Conservation (phyloP, 768 basidiomycete species). For the Suillus placidus region DNA sequence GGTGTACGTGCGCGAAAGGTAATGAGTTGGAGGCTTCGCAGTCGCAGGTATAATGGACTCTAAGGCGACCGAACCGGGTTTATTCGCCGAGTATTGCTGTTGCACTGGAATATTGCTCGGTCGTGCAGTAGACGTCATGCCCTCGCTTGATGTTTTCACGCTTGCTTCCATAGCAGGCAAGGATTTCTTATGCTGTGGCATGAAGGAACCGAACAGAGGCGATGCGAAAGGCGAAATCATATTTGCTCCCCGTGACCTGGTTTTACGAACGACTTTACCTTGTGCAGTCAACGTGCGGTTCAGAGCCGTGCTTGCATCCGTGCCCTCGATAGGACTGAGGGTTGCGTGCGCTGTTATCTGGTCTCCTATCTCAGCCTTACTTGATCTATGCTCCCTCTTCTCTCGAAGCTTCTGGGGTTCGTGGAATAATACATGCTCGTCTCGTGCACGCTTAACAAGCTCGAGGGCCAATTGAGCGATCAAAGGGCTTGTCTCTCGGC, state of each 20-base stretch:
- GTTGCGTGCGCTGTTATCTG: slow-evolving; percentile 44
- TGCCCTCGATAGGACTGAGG: slow-evolving; percentile 43
- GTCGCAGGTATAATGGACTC: slow-evolving; percentile 83
- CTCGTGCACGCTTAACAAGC: slow-evolving; percentile 69
- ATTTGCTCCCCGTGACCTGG: slow-evolving; percentile 39
- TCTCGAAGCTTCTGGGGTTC: slow-evolving; percentile 46
- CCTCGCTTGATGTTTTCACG: slow-evolving; percentile 18
- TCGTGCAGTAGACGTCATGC: slow-evolving; percentile 8
- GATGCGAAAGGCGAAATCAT: slow-evolving; percentile 49
- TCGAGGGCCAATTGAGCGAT: slow-evolving; percentile 66
- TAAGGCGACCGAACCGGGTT: slow-evolving; percentile 58
- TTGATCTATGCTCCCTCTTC: slow-evolving; percentile 40
- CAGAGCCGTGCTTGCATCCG: slow-evolving; percentile 48
- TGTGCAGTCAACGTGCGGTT: slow-evolving; percentile 48
- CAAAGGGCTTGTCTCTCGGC: slow-evolving; percentile 61
- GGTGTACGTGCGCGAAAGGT: slow-evolving; percentile 74
- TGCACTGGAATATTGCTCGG: slow-evolving; percentile 12
- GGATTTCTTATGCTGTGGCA: slow-evolving; percentile 50
- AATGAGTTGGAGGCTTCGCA: slow-evolving; percentile 83
- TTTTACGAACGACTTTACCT: slow-evolving; percentile 35
- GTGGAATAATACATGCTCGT: slow-evolving; percentile 53
- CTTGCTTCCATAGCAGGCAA: slow-evolving; percentile 31
- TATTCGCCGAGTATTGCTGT: slow-evolving; percentile 30
- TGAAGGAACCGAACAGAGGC: slow-evolving; percentile 63
- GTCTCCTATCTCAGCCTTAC: slow-evolving; percentile 29